phyloP scores from a whole-genome alignment of 2,329 filamentous ascomycete genomes.

The Chaetomiaceae sp. region DNA sequence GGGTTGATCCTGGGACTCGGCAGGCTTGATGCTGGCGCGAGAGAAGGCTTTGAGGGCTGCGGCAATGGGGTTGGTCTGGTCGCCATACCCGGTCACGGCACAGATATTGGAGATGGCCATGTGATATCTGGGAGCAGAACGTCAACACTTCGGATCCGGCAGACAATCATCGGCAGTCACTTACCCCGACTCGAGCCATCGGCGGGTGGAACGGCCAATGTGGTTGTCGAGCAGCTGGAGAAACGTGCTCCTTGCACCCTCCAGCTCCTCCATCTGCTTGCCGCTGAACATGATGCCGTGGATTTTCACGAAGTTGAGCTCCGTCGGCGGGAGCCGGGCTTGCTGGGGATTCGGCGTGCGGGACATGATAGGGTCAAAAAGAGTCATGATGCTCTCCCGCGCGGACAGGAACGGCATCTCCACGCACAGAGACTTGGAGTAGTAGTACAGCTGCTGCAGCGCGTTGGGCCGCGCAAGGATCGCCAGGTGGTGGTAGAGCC shows the following conservation, averaged over 20 bases:
- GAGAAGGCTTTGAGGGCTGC: constrained; percentile 37
- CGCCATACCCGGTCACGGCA: constrained; percentile 50
- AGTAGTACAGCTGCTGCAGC: constrained; percentile 68
- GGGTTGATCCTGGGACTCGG: constrained; percentile 19
- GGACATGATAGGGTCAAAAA: constrained; percentile 58
- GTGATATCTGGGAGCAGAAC: constrained; percentile 37
- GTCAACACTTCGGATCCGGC: not conserved
- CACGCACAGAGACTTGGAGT: constrained; percentile 66
- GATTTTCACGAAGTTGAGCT: constrained; percentile 58
- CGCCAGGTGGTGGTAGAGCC: constrained; percentile 84
- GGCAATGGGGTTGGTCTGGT: constrained; percentile 44
- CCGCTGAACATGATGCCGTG: constrained; percentile 62
- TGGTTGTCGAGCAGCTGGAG: constrained; percentile 50
- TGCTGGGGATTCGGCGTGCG: constrained; percentile 29
- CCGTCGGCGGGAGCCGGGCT: constrained; percentile 41
- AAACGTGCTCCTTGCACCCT: constrained; percentile 45
- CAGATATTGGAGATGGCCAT: constrained; percentile 55
- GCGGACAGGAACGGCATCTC: constrained; percentile 63
- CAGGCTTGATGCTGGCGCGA: constrained; percentile 13
- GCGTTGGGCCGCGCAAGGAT: constrained; percentile 68
- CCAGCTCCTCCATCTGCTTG: constrained; percentile 44
- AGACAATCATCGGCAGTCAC: constrained; percentile 16
- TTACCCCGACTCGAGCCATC: constrained; percentile 48
- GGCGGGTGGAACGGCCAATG: constrained; percentile 47
- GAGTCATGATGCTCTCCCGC: constrained; percentile 63